Base-by-base conservation (phyloP, 371 early-diverging fungal genomes). In the Mortierella sp. region DNA sequence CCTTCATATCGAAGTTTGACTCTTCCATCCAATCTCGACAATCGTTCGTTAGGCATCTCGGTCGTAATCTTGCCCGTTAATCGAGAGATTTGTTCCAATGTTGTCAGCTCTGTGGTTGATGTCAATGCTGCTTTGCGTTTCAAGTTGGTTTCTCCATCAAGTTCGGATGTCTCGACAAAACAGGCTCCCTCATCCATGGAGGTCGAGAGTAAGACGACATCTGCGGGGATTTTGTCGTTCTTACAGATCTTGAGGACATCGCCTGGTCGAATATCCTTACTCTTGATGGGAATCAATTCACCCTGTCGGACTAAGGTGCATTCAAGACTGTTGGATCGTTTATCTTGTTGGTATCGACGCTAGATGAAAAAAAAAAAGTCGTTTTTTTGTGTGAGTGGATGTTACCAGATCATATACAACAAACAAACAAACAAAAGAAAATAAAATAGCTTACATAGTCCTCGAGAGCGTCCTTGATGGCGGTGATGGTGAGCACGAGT, bases 61-160 rank as follows among this genome's bases (percentile, higher is more conserved):
- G 76, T 75, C 5, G 76, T 75, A 48, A 75, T 68, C 21, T 44
- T 68, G 24, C 76, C 76, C 17, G 55, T 64, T 21, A 75, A 19
- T 0, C 27, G 56, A 4, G 76, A 55, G 28, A 75, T 42, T 41
- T 75, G 76, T 14, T 75, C 69, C 32, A 47, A 78, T 60, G 21
- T 83, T 71, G 54, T 90, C 37, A 64, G 32, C 23, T 43, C 63
- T 60, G n/a, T 54, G 56, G 56, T 70, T 47, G 56, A 24, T 30
- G 59, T 72, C 42, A 41, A 41, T 14, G 46, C 81, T 59, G 50
- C 70, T 80, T 51, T 68, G 62, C 87, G 88, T 78, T 94, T 95
- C 56, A 95, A 80, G 72, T 93, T 93, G 31, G 91, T 90, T 64
- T 96, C 95, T 53, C 95, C 95, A 79, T 95, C 93, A 37, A 94